Evolutionary conservation across 164 flowering plant species (phyloP), one percentile per base, ranked within the genome.

Genomic region (Aristolochia fimbriata): DNA sequence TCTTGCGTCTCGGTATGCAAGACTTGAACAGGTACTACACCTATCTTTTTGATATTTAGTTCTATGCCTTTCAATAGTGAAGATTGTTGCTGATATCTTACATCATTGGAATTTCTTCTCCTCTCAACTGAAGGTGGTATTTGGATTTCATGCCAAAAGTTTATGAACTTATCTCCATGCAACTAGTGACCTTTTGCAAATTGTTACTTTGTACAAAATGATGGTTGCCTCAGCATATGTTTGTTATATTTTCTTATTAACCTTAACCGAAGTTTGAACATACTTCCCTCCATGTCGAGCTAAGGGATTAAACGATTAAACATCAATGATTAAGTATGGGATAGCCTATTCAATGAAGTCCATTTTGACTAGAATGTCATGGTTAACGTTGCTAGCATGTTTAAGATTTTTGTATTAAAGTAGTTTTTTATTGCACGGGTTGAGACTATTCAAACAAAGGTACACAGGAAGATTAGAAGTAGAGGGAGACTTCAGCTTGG

Each of bases 11-110:
- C 83, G 88, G 23, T 77, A 84, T 47, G 47, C 77, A 56, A 87
- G 81, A 76, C 77, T 93, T 59, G 97, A 93, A 78, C 97, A 90
- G 94, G 98, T 93, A 22, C 27, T 14, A 27, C 30, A 5, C 30
- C 5, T 27, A 2, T 27, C 5, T 27, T 27, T 27, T 5, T 27
- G 30, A 27, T 2, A 20, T n/a, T n/a, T 48, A 20, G 24, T 51
- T 51, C 4, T 51, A 1, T 52, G 22, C 23, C 30, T 10, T 15
- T 52, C 30, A n/a, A 10, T 22, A 23, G 53, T 52, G 11, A 1
- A 15, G 6, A 8, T 8, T 21, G 24, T 20, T 23, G 23, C n/a
- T 20, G n/a, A 20, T 52, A 22, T 23, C 4, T 22, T 22, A 15
- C 13, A 9, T 14, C 22, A 11, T 15, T 9, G 30, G 56, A 52